These are phyloP conservation scores for Russula griseocarnosa DNA, from an alignment of 768 basidiomycete genomes.

Conservation along the genomic window DNA sequence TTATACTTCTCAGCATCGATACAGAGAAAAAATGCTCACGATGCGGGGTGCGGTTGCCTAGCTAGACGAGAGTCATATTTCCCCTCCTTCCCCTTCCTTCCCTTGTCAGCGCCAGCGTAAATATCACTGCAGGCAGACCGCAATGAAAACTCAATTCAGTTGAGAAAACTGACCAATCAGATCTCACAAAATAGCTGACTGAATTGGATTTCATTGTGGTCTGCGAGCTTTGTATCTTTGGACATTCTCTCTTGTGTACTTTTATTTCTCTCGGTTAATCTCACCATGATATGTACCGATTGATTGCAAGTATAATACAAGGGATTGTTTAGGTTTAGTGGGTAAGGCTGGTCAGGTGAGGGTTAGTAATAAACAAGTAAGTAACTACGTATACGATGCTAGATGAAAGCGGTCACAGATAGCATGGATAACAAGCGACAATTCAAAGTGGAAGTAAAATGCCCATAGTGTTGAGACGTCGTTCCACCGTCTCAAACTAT, in stretches of 20 bases:
- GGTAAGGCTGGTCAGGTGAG: background rate
- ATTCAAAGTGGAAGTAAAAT: constrained; percentile 1
- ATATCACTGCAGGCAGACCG: too few species aligned
- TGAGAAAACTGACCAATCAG: too few species aligned
- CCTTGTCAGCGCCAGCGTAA: too few species aligned
- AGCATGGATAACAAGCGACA: constrained; percentile 3
- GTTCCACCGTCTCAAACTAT: too few species aligned
- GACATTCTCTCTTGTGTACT: constrained; percentile 14
- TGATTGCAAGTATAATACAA: background rate
- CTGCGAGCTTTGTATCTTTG: background rate
- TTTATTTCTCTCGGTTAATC: background rate
- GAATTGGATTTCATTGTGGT: too few species aligned
- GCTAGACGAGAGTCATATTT: background rate
- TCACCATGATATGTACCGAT: background rate
- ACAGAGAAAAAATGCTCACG: constrained; percentile 32
- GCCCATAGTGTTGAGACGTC: background rate
- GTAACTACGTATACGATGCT: constrained; percentile 3
- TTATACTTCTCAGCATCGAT: constrained; percentile 25
- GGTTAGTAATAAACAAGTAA: constrained; percentile 13
- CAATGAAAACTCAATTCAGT: too few species aligned
- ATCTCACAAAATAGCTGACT: too few species aligned
- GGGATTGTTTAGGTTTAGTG: background rate
- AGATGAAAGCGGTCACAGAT: constrained; percentile 2
- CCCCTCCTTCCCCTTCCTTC: background rate
- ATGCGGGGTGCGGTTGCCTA: constrained; percentile 30